Evolutionary conservation across 805 yeast species (phyloP).

Genomic region (Saccharomycopsis sp.): DNA sequence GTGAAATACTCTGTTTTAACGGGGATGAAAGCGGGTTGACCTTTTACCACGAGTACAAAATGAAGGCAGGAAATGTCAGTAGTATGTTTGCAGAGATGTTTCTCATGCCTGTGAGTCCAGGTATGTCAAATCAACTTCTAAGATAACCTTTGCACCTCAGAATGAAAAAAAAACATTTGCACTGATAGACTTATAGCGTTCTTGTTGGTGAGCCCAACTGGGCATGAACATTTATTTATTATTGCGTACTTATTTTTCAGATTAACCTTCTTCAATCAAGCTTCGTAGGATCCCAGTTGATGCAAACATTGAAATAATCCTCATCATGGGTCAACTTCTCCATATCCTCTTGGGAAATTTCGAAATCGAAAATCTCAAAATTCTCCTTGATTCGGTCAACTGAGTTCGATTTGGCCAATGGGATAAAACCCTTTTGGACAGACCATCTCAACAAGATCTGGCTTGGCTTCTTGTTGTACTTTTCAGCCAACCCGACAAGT

Average conservation of each 20-base stretch:
- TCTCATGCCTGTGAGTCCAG: no score
- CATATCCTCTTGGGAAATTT: constrained; percentile 32
- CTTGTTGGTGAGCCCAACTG: no score
- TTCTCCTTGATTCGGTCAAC: constrained; percentile 32
- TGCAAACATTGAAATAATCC: constrained; percentile 25
- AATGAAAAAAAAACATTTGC: no score
- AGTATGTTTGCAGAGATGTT: no score
- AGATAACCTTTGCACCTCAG: no score
- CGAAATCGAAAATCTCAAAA: constrained; percentile 33
- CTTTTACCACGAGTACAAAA: no score
- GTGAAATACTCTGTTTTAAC: no score
- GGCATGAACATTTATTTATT: constrained; percentile 57
- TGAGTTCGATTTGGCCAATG: constrained; percentile 40
- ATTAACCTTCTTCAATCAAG: constrained; percentile 2
- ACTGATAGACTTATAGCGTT: no score
- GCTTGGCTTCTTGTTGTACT: constrained; percentile 34
- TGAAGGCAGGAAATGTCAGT: no score
- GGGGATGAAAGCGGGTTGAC: no score
- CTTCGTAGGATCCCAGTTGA: constrained; percentile 31
- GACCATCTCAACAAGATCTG: constrained; percentile 53
- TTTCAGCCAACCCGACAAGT: constrained; percentile 34
- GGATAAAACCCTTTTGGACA: constrained; percentile 45
- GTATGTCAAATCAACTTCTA: no score
- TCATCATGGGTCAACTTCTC: constrained; percentile 17
- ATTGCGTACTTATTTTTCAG: no score